phyloP scores from a whole-genome alignment of 805 yeast genomes.

The Kuraishia molischiana region DNA sequence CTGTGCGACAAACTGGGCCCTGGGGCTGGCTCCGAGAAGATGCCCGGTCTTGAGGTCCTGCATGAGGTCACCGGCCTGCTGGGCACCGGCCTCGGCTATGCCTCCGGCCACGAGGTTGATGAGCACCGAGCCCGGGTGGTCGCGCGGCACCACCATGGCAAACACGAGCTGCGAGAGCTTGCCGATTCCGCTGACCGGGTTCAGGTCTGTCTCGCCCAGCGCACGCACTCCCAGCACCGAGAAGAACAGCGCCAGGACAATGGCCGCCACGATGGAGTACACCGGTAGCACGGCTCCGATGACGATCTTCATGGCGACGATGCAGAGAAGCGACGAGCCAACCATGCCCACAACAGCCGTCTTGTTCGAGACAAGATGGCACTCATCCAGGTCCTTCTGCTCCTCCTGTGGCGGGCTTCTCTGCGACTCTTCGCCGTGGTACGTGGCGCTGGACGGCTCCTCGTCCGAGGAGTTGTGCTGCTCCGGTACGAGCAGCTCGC shows the following conservation, averaged over 20 bases:
- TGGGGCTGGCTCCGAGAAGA: conserved; percentile 83
- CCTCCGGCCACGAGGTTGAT: conserved; percentile 93
- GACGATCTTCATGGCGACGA: conserved; percentile 50
- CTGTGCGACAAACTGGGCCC: conserved; percentile 87
- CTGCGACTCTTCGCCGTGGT: conserved; percentile 9
- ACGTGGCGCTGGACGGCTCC: conserved; percentile 11
- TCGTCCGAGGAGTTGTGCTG: conserved; percentile 11
- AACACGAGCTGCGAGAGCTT: conserved; percentile 84
- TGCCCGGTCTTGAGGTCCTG: conserved; percentile 96
- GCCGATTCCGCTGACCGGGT: conserved; percentile 96
- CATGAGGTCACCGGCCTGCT: conserved; percentile 97
- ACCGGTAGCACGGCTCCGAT: conserved; percentile 69
- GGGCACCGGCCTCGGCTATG: conserved; percentile 97
- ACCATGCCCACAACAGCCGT: conserved; percentile 52
- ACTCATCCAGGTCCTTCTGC: conserved; percentile 22
- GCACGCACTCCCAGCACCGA: conserved; percentile 90
- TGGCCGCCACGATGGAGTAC: conserved; percentile 58
- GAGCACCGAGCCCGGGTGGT: conserved; percentile 72
- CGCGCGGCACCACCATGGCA: conserved; percentile 67
- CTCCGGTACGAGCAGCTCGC: conserved; percentile 1
- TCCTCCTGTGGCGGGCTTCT: not conserved
- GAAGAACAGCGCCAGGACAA: conserved; percentile 64
- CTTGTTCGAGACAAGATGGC: conserved; percentile 38
- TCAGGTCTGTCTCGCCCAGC: conserved; percentile 91
- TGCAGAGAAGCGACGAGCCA: conserved; percentile 57